Percentiles rank a stretch among this genome's conserved stretches.
Evolutionary conservation across 805 yeast genomes (phyloP).

Genomic region (Metschnikowia baotianmanensis): DNA sequence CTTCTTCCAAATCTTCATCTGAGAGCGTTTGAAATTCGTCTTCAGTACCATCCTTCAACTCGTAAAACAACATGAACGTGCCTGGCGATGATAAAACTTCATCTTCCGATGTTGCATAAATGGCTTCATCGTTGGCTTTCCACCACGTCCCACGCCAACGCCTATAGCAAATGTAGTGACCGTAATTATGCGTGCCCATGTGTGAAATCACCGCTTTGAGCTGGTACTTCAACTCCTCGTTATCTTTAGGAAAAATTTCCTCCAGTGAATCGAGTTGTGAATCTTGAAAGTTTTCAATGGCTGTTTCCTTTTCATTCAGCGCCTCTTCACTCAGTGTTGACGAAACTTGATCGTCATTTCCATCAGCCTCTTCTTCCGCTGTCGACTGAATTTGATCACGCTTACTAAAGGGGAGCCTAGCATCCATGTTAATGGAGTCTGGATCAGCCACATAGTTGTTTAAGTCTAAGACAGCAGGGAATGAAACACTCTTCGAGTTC

Average conservation of each 20-base stretch:
- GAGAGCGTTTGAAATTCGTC: conserved; percentile 6
- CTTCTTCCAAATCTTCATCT: neutral
- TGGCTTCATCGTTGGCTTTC: conserved; percentile 90
- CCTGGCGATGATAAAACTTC: conserved; percentile 84
- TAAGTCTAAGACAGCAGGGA: conserved; percentile 68
- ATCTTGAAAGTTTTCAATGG: neutral
- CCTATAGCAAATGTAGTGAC: conserved; percentile 93
- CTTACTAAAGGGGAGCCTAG: conserved; percentile 69
- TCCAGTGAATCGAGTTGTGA: neutral
- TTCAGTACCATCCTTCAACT: conserved; percentile 37
- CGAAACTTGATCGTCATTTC: too few relatives aligned
- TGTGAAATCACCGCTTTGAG: conserved; percentile 87
- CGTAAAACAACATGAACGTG: conserved; percentile 91
- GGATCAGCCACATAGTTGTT: conserved; percentile 68
- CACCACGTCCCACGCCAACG: conserved; percentile 86
- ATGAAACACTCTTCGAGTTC: conserved; percentile 77
- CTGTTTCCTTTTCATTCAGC: neutral
- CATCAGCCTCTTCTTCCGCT: neutral
- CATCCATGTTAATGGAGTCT: conserved; percentile 72
- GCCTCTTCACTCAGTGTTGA: neutral
- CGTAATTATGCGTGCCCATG: conserved; percentile 94
- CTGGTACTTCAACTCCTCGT: conserved; percentile 43
- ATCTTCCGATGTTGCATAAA: conserved; percentile 71
- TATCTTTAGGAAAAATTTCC: neutral
- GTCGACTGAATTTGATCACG: conserved; percentile 38